These are phyloP conservation scores for Solanum bulbocastanum DNA, from an alignment of 257 asterid species.

Conservation along the genomic window DNA sequence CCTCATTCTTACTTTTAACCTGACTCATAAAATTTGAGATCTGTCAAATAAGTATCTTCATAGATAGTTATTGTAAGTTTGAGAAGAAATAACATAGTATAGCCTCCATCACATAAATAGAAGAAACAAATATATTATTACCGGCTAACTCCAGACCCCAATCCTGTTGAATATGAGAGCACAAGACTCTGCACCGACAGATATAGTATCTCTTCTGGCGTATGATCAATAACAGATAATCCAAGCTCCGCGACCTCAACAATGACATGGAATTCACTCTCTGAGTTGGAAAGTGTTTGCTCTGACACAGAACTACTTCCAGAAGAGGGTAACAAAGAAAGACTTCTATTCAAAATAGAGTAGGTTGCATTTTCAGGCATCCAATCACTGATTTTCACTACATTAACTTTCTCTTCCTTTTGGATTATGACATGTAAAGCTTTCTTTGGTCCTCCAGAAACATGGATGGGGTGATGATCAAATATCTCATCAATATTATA, in stretches of 20 bases:
- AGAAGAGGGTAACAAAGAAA: slow-evolving; percentile 33
- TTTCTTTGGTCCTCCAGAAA: slow-evolving; percentile 49
- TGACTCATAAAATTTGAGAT: slow-evolving; percentile 10
- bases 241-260: slow-evolving; percentile 96
- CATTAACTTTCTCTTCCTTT: slow-evolving; percentile 86
- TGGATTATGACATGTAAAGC: slow-evolving; percentile 56
- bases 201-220: slow-evolving; percentile 96
- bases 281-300: slow-evolving; percentile 38
- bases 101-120: neutral
- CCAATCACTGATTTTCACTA: slow-evolving; percentile 88
- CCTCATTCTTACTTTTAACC: slow-evolving; percentile 84
- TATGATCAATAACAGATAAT: slow-evolving; percentile 85
- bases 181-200: slow-evolving; percentile 69
- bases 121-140: slow-evolving; percentile 21
- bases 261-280: slow-evolving; percentile 75
- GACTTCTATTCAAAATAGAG: slow-evolving; percentile 30
- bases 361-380: slow-evolving; percentile 52
- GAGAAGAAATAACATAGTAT: neutral
- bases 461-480: slow-evolving; percentile 73
- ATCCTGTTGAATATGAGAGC: slow-evolving; percentile 89
- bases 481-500: slow-evolving; percentile 81
- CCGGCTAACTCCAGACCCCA: slow-evolving; percentile 93
- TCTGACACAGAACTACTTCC: slow-evolving; percentile 38
- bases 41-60: neutral
- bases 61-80: neutral